Percentiles rank a stretch among this genome's conserved stretches.
Evolutionary conservation across 148 eudicot species (phyloP).

Genomic region (Silene latifolia): DNA sequence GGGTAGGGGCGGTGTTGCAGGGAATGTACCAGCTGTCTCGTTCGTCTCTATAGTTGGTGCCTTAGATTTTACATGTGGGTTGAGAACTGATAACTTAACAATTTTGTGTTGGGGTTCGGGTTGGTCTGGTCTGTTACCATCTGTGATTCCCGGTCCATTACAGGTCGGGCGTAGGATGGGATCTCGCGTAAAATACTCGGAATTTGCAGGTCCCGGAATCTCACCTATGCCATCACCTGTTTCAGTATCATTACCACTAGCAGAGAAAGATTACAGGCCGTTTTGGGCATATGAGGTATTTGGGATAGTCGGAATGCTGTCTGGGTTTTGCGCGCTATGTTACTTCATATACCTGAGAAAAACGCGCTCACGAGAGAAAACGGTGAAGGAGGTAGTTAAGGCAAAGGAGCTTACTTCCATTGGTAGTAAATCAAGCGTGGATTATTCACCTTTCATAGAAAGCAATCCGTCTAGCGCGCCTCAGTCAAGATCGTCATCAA

Average conservation of each 20-base stretch:
- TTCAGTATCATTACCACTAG: background rate
- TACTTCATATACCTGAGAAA: constrained; percentile 29
- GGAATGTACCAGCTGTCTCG: constrained; percentile 22
- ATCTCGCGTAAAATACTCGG: background rate
- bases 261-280: constrained; percentile 17
- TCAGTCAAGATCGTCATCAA: constrained; percentile 42
- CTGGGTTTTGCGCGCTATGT: constrained; percentile 33
- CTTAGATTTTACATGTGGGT: constrained; percentile 45
- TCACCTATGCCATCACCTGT: constrained; percentile 19
- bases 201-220: constrained; percentile 4
- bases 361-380: background rate
- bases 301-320: constrained; percentile 36
- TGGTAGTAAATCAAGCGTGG: constrained; percentile 17
- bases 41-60: constrained; percentile 45
- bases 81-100: constrained; percentile 32
- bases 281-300: constrained; percentile 37
- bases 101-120: constrained; percentile 54
- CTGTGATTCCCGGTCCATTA: background rate
- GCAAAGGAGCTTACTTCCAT: constrained; percentile 24
- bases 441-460: constrained; percentile 24
- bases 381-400: constrained; percentile 13
- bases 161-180: too few relatives aligned
- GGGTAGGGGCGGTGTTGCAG: constrained; percentile 34
- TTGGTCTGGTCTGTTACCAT: constrained; percentile 27
- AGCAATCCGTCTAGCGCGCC: constrained; percentile 36